These are phyloP conservation scores for Ceratobasidium sp. DNA, from an alignment of 1,284 basidiomycete genomes.

Conservation along the genomic window DNA sequence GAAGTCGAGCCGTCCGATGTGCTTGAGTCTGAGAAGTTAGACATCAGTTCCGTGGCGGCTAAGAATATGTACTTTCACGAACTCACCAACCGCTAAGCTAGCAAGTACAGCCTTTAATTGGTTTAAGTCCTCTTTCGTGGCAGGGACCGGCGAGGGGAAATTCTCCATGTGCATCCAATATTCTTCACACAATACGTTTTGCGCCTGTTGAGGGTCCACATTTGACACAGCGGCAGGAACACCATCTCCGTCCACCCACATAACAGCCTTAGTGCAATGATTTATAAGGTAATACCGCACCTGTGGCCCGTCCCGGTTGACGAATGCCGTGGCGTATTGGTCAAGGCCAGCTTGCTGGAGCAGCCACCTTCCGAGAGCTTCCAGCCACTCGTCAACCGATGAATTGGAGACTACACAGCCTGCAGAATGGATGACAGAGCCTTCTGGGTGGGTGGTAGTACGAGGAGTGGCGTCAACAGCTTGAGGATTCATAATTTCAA, in stretches of 20 bases:
- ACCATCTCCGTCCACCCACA: background rate
- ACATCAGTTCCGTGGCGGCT: background rate
- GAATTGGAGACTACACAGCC: too few species aligned
- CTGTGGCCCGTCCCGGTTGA: background rate
- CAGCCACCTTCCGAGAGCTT: background rate
- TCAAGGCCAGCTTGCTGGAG: background rate
- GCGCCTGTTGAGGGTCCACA: background rate
- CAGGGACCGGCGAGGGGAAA: background rate
- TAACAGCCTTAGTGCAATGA: background rate
- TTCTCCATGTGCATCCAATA: conserved; percentile 27
- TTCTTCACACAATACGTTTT: background rate
- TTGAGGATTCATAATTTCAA: too few species aligned
- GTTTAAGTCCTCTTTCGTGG: background rate
- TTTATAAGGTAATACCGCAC: conserved; percentile 1
- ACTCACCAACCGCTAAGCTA: background rate
- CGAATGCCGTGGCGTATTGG: background rate
- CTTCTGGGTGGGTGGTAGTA: too few species aligned
- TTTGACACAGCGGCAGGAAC: background rate
- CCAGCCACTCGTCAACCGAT: background rate
- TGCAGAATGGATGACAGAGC: too few species aligned
- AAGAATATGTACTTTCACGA: too few species aligned
- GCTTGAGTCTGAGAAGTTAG: background rate
- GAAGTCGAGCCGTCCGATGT: conserved; percentile 21
- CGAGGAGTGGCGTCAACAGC: too few species aligned
- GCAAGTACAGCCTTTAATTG: background rate